A percentile compares a stretch with the other conserved stretches of the same genome.
Evolutionary conservation across 768 basidiomycete genomes (phyloP).

Genomic region (Suillus lakei): DNA sequence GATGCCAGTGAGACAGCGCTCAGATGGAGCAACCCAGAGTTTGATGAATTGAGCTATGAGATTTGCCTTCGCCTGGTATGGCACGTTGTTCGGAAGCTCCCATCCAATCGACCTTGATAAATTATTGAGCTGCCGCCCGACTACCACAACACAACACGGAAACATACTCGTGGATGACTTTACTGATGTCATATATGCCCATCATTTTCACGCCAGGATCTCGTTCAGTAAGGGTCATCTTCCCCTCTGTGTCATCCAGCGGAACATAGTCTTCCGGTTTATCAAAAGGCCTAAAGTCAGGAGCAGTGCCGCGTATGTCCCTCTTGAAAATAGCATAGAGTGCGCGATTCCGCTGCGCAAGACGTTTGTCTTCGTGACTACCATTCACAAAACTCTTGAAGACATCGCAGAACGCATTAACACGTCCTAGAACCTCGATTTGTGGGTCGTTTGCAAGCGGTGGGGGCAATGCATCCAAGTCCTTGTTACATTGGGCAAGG

Average conservation of each 20-base stretch:
- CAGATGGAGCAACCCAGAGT: constrained; percentile 35
- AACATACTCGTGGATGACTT: constrained; percentile 37
- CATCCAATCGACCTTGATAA: constrained; percentile 35
- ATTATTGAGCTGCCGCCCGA: background rate
- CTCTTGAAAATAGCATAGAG: constrained; percentile 35
- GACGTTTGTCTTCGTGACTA: constrained; percentile 20
- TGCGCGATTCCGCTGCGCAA: constrained; percentile 38
- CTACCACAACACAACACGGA: constrained; percentile 1
- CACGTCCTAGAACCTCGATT: constrained; percentile 39
- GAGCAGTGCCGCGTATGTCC: constrained; percentile 37
- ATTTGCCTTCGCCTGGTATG: constrained; percentile 35
- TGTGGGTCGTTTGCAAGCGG: constrained; percentile 40
- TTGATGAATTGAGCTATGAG: constrained; percentile 34
- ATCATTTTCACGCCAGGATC: constrained; percentile 17
- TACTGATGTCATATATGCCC: constrained; percentile 36
- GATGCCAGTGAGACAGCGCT: constrained; percentile 39
- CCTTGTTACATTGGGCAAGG: constrained; percentile 30
- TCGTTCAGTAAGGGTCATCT: constrained; percentile 17
- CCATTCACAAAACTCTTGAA: constrained; percentile 36
- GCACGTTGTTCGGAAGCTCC: constrained; percentile 42
- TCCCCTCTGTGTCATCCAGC: constrained; percentile 22
- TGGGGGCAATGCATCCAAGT: constrained; percentile 34
- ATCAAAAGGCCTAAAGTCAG: constrained; percentile 39
- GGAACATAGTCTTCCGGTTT: background rate
- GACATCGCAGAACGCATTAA: constrained; percentile 39